Evolutionary conservation across 129 eudicot genomes (phyloP).

Genomic region (Sambucus nigra): DNA sequence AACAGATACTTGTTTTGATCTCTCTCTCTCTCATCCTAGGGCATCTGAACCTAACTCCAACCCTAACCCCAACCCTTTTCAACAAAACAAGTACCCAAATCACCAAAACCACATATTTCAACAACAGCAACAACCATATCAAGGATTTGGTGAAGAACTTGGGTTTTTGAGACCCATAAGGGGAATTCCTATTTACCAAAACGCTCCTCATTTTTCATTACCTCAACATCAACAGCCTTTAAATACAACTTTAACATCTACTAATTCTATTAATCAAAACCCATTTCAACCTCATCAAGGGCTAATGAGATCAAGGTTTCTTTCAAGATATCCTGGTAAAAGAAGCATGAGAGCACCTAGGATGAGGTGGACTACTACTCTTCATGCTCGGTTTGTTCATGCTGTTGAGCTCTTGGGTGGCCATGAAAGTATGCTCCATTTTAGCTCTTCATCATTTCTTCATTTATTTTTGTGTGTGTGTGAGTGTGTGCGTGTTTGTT

Average conservation of each 20-base stretch:
- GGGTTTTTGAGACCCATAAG: slow-evolving; percentile 70
- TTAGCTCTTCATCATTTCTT: background rate
- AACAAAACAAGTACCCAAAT: slow-evolving; percentile 23
- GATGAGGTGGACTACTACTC: slow-evolving; percentile 88
- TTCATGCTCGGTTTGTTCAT: slow-evolving; percentile 83
- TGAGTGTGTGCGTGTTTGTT: background rate
- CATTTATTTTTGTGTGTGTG: too few relatives aligned
- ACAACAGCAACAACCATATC: slow-evolving; percentile 21
- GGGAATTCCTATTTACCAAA: slow-evolving; percentile 72
- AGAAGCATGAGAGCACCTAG: slow-evolving; percentile 84
- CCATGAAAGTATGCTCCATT: slow-evolving; percentile 57
- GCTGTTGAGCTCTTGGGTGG: slow-evolving; percentile 97
- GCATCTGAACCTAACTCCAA: slow-evolving; percentile 6
- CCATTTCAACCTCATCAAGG: background rate
- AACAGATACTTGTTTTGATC: slow-evolving; percentile 3
- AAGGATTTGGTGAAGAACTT: slow-evolving; percentile 16
- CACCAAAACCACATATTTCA: slow-evolving; percentile 15
- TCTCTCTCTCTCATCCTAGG: slow-evolving; percentile 17
- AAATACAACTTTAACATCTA: background rate
- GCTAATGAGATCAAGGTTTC: background rate
- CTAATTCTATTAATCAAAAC: background rate
- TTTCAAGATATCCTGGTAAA: slow-evolving; percentile 19
- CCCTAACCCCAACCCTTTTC: slow-evolving; percentile 13
- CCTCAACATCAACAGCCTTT: slow-evolving; percentile 4
- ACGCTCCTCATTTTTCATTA: slow-evolving; percentile 18